Conservation (phyloP, 129 eudicot genomes). For the Escallonia herrerae region DNA sequence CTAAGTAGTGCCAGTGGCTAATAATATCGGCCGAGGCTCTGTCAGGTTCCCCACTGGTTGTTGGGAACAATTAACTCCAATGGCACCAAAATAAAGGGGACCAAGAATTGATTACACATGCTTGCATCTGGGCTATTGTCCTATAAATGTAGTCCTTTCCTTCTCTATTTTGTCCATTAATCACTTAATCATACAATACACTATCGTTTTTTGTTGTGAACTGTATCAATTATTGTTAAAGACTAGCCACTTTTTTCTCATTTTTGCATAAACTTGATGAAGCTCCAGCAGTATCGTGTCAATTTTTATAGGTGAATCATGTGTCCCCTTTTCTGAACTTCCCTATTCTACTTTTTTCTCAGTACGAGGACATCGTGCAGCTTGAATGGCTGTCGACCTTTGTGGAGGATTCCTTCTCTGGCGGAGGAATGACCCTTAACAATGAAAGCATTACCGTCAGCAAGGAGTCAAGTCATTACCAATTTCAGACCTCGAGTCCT, state of each 20-base stretch:
- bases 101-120: too few species aligned
- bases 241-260: too few species aligned
- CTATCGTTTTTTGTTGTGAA: too few species aligned
- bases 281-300: too few species aligned
- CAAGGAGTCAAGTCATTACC: conserved; percentile 31
- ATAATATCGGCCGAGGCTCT: neutral
- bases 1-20: conserved; percentile 3
- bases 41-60: conserved; percentile 5
- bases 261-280: too few species aligned
- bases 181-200: too few species aligned
- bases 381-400: conserved; percentile 93
- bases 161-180: too few species aligned
- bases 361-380: conserved; percentile 83
- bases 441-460: conserved; percentile 25
- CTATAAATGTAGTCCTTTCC: too few species aligned
- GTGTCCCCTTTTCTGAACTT: too few species aligned
- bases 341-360: conserved; percentile 7
- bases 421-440: conserved; percentile 60
- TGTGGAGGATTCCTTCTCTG: conserved; percentile 85
- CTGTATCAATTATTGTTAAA: too few species aligned
- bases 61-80: neutral
- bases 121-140: too few species aligned
- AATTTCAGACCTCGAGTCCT: conserved; percentile 73
- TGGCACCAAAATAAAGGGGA: neutral
- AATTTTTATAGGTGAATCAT: too few species aligned